These are phyloP conservation scores for Crucibulum laeve DNA, from an alignment of 768 basidiomycete species.

Conservation along the genomic window DNA sequence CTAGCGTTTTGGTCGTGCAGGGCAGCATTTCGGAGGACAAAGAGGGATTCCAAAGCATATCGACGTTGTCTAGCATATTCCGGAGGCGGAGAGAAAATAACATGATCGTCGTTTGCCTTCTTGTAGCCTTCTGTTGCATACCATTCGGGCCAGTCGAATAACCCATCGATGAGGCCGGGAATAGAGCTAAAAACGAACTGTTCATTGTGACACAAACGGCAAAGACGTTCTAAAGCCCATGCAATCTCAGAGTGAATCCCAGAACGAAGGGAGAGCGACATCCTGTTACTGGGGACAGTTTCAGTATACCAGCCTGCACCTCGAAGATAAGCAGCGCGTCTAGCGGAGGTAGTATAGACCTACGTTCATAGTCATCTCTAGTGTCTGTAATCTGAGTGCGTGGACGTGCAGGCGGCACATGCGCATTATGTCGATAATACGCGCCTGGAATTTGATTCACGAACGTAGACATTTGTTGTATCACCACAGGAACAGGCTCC, in stretches of 20 bases:
- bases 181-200: slow-evolving; percentile 67
- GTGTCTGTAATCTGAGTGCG: slow-evolving; percentile 33
- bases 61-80: slow-evolving; percentile 52
- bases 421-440: slow-evolving; percentile 23
- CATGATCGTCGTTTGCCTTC: slow-evolving; percentile 30
- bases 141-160: slow-evolving; percentile 89
- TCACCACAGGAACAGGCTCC: no score
- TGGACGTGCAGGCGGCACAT: slow-evolving; percentile 20
- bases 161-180: slow-evolving; percentile 76
- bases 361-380: slow-evolving; percentile 78
- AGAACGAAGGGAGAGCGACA: slow-evolving; percentile 86
- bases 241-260: slow-evolving; percentile 78
- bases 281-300: slow-evolving; percentile 71
- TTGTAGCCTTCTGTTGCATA: slow-evolving; percentile 64
- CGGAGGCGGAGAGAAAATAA: slow-evolving; percentile 54
- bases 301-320: slow-evolving; percentile 83
- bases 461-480: no score
- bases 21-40: slow-evolving; percentile 84
- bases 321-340: slow-evolving; percentile 8
- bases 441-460: slow-evolving; percentile 13
- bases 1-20: slow-evolving; percentile 62
- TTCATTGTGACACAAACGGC: slow-evolving; percentile 76
- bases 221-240: slow-evolving; percentile 87
- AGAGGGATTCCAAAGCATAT: slow-evolving; percentile 82
- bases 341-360: slow-evolving; percentile 13